phyloP scores from a whole-genome alignment of 371 early-diverging fungal species.

The Mortierella sp. region DNA sequence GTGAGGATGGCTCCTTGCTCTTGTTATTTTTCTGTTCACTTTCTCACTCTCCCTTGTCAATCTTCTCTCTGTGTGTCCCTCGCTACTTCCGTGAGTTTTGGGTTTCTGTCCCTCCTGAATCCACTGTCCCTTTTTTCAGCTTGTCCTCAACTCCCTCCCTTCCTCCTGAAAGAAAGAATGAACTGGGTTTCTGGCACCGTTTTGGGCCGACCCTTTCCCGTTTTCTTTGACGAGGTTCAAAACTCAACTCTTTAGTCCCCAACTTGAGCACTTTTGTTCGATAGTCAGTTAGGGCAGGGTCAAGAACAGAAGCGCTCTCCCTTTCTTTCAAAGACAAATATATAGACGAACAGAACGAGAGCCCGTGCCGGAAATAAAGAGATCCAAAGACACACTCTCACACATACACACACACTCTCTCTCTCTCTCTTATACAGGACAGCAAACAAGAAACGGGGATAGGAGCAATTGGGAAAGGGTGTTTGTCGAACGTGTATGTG shows the following conservation, averaged over 20 bases:
- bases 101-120: slow-evolving; percentile 39
- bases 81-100: slow-evolving; percentile 36
- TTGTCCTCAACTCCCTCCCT: slow-evolving; percentile 3
- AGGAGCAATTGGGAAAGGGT: background rate
- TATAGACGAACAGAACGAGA: slow-evolving; percentile 14
- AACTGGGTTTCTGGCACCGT: background rate
- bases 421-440: slow-evolving; percentile 1
- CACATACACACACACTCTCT: background rate
- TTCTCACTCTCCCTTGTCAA: background rate
- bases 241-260: background rate
- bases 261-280: slow-evolving; percentile 6
- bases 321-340: slow-evolving; percentile 26
- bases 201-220: background rate
- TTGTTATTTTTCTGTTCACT: slow-evolving; percentile 16
- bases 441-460: background rate
- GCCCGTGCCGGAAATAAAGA: slow-evolving; percentile 42
- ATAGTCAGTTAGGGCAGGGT: slow-evolving; percentile 10
- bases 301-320: slow-evolving; percentile 9
- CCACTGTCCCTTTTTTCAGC: slow-evolving; percentile 17
- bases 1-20: slow-evolving; percentile 56
- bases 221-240: background rate
- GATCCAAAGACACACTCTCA: slow-evolving; percentile 1
- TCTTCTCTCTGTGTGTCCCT: slow-evolving; percentile 3
- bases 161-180: background rate
- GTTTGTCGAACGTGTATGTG: background rate